These are phyloP conservation scores for Acacia acuminata DNA, from an alignment of 306 rosid species.

Conservation along the genomic window DNA sequence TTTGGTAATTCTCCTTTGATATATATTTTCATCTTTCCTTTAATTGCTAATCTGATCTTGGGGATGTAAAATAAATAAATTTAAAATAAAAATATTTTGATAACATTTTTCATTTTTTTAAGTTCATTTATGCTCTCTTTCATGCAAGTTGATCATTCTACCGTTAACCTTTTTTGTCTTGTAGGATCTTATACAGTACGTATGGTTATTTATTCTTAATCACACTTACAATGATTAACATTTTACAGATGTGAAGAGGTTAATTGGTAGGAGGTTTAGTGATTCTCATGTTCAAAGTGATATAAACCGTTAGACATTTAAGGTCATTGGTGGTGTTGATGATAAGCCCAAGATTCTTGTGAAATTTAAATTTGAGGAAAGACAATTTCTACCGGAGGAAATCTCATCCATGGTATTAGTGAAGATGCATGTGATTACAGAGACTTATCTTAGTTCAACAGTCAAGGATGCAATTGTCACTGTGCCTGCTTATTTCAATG, in stretches of 20 bases:
- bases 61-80: too few species aligned
- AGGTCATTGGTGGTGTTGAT: constrained; percentile 26
- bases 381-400: constrained; percentile 41
- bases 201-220: not conserved
- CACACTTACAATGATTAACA: not conserved
- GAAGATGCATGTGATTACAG: not conserved
- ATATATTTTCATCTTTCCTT: too few species aligned
- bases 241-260: constrained; percentile 52
- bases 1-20: not conserved
- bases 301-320: constrained; percentile 54
- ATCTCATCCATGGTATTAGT: not conserved
- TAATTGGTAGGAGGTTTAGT: constrained; percentile 61
- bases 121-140: not conserved
- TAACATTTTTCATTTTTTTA: too few species aligned
- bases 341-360: constrained; percentile 54
- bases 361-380: constrained; percentile 37
- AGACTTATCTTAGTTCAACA: not conserved
- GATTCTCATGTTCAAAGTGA: constrained; percentile 38
- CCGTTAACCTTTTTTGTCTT: too few species aligned
- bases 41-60: too few species aligned
- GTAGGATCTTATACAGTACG: too few species aligned
- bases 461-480: constrained; percentile 11
- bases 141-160: not conserved
- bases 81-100: not conserved
- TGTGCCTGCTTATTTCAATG: constrained; percentile 32